Evolutionary conservation across 2,329 filamentous ascomycete genomes (phyloP).

Genomic region (Passalora sequoiae): DNA sequence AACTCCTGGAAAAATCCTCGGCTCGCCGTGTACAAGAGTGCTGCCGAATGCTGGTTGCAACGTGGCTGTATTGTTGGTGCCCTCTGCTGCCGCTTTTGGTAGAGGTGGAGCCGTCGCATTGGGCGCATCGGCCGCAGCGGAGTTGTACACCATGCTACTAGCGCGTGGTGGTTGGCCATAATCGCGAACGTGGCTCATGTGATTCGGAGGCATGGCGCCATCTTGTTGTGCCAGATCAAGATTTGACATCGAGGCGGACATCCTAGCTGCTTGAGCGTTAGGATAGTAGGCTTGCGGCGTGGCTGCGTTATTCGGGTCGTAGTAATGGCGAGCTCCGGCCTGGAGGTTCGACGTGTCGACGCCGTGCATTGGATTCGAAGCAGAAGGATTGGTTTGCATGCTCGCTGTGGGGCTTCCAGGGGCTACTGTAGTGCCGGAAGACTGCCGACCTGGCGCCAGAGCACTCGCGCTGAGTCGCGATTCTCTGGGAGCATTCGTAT

Average conservation of each 20-base stretch:
- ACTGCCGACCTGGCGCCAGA: slow-evolving; percentile 23
- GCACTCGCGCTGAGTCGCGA: slow-evolving; percentile 26
- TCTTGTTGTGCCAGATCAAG: slow-evolving; percentile 31
- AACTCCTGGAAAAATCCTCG: slow-evolving; percentile 67
- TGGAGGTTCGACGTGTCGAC: slow-evolving; percentile 21
- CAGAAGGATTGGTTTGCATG: slow-evolving; percentile 39
- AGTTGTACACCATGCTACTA: slow-evolving; percentile 10
- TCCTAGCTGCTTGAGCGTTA: slow-evolving; percentile 36
- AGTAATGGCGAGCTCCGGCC: slow-evolving; percentile 8
- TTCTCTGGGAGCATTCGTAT: slow-evolving; percentile 31
- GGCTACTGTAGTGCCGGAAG: slow-evolving; percentile 19
- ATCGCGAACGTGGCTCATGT: slow-evolving; percentile 7
- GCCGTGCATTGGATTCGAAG: slow-evolving; percentile 29
- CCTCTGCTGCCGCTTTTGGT: slow-evolving; percentile 1
- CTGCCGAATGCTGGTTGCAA: slow-evolving; percentile 43
- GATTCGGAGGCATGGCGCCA: slow-evolving; percentile 14
- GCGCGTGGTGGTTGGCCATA: slow-evolving; percentile 5
- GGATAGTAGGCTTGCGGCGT: slow-evolving; percentile 26
- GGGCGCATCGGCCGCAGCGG: slow-evolving; percentile 13
- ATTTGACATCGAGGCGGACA: slow-evolving; percentile 26
- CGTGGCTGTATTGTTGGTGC: slow-evolving; percentile 6
- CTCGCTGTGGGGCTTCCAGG: slow-evolving; percentile 36
- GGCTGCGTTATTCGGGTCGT: slow-evolving; percentile 28
- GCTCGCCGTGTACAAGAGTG: slow-evolving; percentile 52
- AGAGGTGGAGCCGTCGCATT: slow-evolving; percentile 5